Evolutionary conservation across 2,329 filamentous ascomycete genomes (phyloP), one percentile per base, ranked within the genome.

Genomic region (Fusarium musae): DNA sequence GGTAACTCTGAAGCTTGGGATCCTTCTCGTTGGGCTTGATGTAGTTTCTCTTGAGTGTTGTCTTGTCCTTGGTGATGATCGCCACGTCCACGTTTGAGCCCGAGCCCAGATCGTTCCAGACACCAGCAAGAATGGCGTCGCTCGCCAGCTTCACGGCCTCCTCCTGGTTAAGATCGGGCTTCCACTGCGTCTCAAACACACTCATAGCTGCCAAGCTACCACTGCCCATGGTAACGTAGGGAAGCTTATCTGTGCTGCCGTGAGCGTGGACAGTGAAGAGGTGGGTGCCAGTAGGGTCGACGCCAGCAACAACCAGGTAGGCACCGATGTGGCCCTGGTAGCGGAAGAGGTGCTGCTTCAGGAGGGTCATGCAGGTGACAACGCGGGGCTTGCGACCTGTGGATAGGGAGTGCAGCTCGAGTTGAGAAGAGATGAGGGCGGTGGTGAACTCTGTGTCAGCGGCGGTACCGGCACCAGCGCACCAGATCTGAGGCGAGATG

Each of bases 371-470:
- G 88, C 95, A 97, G 72, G 96, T 99, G 77, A 98, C 95, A 78
- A 99, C 97, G 82, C 96, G 95, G 69, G 96, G 96, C 84, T 96
- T 95, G 83, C 96, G 96, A 83, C 96, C 96, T 36, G 96, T 98
- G 63, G 95, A 98, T 79, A 99, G 92, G 62, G 96, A 90, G 87
- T 99, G 96, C 70, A 99, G 92, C 87, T 99, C 96, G 82, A 99
- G 93, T 87, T 98, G 96, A 75, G 96, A 99, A 80, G 95, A 98
- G 87, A 98, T 97, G 84, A 99, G 92, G 81, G 96, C 93, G 68
- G 96, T 99, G 78, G 96, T 99, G 88, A 99, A 99, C 87, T 99
- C 96, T 76, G 96, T 98, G 84, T 99, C 96, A 79, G 96, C 96
- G 71, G 96, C 96, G 58, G 96, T 99, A 84, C 97, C 96, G 77